A percentile compares a stretch with the other conserved stretches of the same genome.
Evolutionary conservation across 2,329 filamentous ascomycete genomes (phyloP).

Genomic region (Colletotrichum abscissum): DNA sequence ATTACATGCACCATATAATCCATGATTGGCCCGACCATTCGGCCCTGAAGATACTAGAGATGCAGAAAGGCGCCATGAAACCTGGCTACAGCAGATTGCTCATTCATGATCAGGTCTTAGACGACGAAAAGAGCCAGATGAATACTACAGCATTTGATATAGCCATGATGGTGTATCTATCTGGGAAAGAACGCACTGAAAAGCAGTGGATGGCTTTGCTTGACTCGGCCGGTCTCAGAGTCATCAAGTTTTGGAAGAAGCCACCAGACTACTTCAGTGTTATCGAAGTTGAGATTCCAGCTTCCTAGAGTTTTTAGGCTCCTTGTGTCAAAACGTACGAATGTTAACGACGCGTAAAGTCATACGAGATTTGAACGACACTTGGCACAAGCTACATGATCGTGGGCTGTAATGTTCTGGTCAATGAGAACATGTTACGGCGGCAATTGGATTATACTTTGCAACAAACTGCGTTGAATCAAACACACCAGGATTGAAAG

Average conservation of each 20-base stretch:
- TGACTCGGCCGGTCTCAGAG: slow-evolving; percentile 11
- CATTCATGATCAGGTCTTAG: slow-evolving; percentile 51
- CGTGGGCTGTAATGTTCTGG: too few species aligned
- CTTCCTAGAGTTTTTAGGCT: background rate
- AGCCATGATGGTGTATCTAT: slow-evolving; percentile 7
- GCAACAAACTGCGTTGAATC: too few species aligned
- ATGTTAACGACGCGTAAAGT: background rate
- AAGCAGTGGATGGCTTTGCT: slow-evolving; percentile 25
- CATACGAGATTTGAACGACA: background rate
- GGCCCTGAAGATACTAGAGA: slow-evolving; percentile 51
- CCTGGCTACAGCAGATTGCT: slow-evolving; percentile 51
- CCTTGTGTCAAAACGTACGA: background rate
- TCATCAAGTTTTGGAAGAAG: slow-evolving; percentile 26
- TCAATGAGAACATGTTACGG: too few species aligned
- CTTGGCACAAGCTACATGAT: background rate
- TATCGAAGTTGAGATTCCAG: slow-evolving; percentile 12
- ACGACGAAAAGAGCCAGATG: slow-evolving; percentile 38
- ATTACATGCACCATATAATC: slow-evolving; percentile 63
- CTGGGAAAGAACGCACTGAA: slow-evolving; percentile 13
- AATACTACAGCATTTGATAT: slow-evolving; percentile 1
- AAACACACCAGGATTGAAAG: too few species aligned
- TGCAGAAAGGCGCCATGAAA: slow-evolving; percentile 56
- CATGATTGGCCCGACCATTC: slow-evolving; percentile 66
- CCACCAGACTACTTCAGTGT: slow-evolving; percentile 1
- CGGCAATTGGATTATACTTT: too few species aligned